Percentiles rank a stretch among this genome's conserved stretches.
These are phyloP conservation scores for Isabelozyma gotoi DNA, from an alignment of 805 yeast genomes.

Conservation along the genomic window DNA sequence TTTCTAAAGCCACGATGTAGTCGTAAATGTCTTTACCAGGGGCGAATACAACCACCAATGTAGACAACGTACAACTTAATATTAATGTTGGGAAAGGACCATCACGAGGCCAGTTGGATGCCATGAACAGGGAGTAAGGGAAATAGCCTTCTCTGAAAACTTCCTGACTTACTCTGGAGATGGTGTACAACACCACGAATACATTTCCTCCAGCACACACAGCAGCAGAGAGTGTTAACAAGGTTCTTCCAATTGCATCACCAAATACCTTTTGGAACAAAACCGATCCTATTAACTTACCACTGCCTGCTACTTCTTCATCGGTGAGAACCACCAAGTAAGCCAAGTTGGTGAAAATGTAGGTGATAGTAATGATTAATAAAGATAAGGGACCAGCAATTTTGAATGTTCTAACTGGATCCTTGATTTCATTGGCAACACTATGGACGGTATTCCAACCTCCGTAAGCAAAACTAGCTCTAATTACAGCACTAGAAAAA, in stretches of 20 bases:
- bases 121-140: conserved; percentile 52
- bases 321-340: conserved; percentile 54
- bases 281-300: conserved; percentile 59
- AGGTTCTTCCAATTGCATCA: conserved; percentile 47
- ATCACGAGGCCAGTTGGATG: conserved; percentile 54
- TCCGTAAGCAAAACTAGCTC: conserved; percentile 57
- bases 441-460: conserved; percentile 68
- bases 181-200: conserved; percentile 57
- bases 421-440: conserved; percentile 58
- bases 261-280: conserved; percentile 60
- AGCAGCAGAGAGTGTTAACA: conserved; percentile 58
- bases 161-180: conserved; percentile 65
- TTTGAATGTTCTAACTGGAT: conserved; percentile 56
- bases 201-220: conserved; percentile 64
- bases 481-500: conserved; percentile 54
- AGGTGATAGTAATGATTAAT: conserved; percentile 46
- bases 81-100: conserved; percentile 56
- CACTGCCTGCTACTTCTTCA: conserved; percentile 53
- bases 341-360: conserved; percentile 53
- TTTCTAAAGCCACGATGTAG: conserved; percentile 51
- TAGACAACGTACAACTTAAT: conserved; percentile 43
- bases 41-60: conserved; percentile 33
- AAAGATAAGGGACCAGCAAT: conserved; percentile 62
- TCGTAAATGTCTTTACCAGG: conserved; percentile 53
- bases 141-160: conserved; percentile 62